Evolutionary conservation across 805 yeast genomes (phyloP), one percentile per base, ranked within the genome.

Genomic region (Candida nitratophila): DNA sequence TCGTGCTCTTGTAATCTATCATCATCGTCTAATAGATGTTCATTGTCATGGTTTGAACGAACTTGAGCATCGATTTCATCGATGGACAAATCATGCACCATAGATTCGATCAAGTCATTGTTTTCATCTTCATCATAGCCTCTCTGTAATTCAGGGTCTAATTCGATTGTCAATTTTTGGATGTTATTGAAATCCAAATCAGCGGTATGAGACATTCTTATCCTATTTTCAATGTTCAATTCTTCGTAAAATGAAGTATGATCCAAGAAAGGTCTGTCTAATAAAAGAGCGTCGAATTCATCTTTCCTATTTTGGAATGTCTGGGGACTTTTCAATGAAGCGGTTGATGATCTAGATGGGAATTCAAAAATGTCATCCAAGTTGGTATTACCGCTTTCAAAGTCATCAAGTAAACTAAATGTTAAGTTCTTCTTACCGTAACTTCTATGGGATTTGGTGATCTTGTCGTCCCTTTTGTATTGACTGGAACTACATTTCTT

Each of bases 21-120:
- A 20, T 42, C 22, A 11, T 42, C 40, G n/a, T 46, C 48, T n/a
- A 32, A 42, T 19, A 39, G 11, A 29, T 19, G 40, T 22, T 49
- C 43, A 29, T 44, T 43, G 8, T 19, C 21, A 24, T 47, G 44
- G 37, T 48, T 50, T 3, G 62, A 54, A 47, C 65, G 56, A 21
- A 60, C 57, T 51, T 66, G 69, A 24, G 52, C 45, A 48, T 71
- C 76, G 24, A 70, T 44, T 21, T 60, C 67, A 27, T 56, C 60
- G 32, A 66, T 53, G 9, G 63, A 61, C 42, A 64, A 56, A 22
- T 47, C 49, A 21, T 47, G 51, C 16, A 53, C 47, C 9, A 45
- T 26, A 6, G 31, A n/a, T 26, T 29, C 41, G 14, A n/a, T n/a
- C 12, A 15, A 3, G 5, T 39, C 34, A 15, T 15, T 37, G 2